Conservation (phyloP, 1,284 basidiomycete genomes). For the Phellinidium pouzarii region DNA sequence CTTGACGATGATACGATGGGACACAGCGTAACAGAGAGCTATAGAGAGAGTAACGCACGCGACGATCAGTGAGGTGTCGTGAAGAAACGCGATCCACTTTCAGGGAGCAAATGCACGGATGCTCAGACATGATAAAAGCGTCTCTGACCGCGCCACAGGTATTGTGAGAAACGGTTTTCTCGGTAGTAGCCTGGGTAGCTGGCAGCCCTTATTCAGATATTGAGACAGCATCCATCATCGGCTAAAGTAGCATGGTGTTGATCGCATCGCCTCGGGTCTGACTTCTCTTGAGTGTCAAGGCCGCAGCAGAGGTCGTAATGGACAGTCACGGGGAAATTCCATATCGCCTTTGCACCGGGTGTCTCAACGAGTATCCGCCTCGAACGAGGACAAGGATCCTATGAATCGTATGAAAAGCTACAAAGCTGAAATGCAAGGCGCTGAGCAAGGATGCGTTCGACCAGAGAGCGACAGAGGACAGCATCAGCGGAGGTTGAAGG, state of each 20-base stretch:
- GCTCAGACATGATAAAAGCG: constrained; percentile 8
- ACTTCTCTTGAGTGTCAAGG: not conserved
- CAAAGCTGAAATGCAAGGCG: not conserved
- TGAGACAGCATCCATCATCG: constrained; percentile 4
- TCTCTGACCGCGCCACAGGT: constrained; percentile 7
- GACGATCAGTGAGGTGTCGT: constrained; percentile 10
- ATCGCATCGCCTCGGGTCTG: constrained; percentile 5
- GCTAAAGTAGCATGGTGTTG: constrained; percentile 1
- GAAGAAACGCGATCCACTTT: constrained; percentile 14
- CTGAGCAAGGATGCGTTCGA: not conserved
- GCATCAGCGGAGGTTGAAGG: not conserved
- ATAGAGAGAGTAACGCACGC: not conserved
- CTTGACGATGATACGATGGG: constrained; percentile 15
- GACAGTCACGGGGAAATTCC: not conserved
- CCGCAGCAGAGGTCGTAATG: not conserved
- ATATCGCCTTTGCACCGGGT: not conserved
- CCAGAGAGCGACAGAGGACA: not conserved
- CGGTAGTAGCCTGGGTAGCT: constrained; percentile 3
- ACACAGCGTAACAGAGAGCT: constrained; percentile 1
- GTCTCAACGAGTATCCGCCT: not conserved
- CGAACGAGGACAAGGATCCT: too few species aligned
- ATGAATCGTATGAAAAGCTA: too few species aligned
- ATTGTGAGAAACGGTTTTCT: not conserved
- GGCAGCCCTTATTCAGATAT: not conserved
- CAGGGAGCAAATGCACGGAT: constrained; percentile 3